A percentile compares a stretch with the other conserved stretches of the same genome.
phyloP scores from a whole-genome alignment of 805 yeast genomes.

The Saturnispora hagleri region DNA sequence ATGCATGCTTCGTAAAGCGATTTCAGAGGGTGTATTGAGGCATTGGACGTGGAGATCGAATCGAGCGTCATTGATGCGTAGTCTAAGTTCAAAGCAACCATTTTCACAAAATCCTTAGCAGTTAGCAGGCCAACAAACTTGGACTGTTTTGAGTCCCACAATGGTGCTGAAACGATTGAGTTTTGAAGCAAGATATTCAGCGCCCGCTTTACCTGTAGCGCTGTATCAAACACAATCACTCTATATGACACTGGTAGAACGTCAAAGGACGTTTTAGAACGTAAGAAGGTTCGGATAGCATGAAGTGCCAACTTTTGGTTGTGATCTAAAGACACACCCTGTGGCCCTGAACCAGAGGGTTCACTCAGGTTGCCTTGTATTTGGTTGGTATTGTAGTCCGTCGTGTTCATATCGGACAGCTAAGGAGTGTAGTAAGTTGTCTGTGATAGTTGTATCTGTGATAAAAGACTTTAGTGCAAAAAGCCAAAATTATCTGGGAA shows the following conservation, averaged over 20 bases:
- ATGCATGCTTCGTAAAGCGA: conserved; percentile 88
- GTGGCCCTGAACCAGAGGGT: conserved; percentile 13
- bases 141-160: conserved; percentile 87
- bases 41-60: neutral
- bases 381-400: neutral
- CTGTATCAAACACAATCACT: conserved; percentile 86
- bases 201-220: conserved; percentile 81
- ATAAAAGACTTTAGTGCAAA: neutral
- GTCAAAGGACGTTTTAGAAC: conserved; percentile 90
- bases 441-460: neutral
- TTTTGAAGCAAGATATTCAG: conserved; percentile 84
- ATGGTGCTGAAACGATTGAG: conserved; percentile 91
- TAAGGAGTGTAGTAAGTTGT: neutral
- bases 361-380: conserved; percentile 11
- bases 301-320: conserved; percentile 71
- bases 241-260: conserved; percentile 93
- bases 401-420: neutral
- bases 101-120: conserved; percentile 87
- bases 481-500: neutral
- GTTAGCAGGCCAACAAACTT: conserved; percentile 92
- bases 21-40: conserved; percentile 83
- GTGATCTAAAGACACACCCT: conserved; percentile 23
- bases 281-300: conserved; percentile 75
- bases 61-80: neutral
- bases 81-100: conserved; percentile 33